Evolutionary conservation across 108 stramenopile genomes (phyloP).

Genomic region (Halocafeteria seosinensis): DNA sequence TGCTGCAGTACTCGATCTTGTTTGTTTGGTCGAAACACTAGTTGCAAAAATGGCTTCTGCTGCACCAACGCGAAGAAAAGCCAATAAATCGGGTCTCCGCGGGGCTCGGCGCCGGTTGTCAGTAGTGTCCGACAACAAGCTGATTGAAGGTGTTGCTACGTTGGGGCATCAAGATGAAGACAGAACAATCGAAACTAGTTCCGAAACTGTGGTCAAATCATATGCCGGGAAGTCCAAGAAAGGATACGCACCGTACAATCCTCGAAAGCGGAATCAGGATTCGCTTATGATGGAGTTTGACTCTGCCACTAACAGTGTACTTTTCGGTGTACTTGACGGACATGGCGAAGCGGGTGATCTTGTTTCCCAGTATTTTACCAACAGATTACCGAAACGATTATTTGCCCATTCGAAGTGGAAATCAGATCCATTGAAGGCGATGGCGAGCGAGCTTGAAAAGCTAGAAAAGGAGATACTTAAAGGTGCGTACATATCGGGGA

Average conservation of each 20-base stretch:
- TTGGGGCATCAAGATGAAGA: not conserved
- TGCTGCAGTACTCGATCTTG: too few species aligned
- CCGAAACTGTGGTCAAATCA: constrained; percentile 49
- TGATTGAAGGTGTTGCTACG: not conserved
- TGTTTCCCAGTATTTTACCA: constrained; percentile 70
- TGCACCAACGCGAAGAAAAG: too few species aligned
- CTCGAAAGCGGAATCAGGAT: constrained; percentile 95
- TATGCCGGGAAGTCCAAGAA: constrained; percentile 88
- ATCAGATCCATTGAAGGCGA: constrained; percentile 50
- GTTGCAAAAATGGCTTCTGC: too few species aligned
- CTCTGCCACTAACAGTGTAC: constrained; percentile 60
- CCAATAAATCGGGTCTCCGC: not conserved
- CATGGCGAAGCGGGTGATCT: constrained; percentile 90
- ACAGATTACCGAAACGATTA: constrained; percentile 62
- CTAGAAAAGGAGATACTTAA: constrained; percentile 56
- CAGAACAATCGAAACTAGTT: not conserved
- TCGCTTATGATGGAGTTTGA: constrained; percentile 85
- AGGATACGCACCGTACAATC: constrained; percentile 94
- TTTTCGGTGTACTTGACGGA: constrained; percentile 85
- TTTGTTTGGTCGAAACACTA: too few species aligned
- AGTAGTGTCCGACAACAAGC: constrained; percentile 1
- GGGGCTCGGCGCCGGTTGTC: not conserved
- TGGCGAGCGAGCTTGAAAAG: constrained; percentile 59
- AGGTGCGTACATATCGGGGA: not conserved
- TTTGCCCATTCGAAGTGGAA: constrained; percentile 63